A percentile compares a stretch with the other conserved stretches of the same genome.
Conservation (phyloP, 495 filamentous ascomycete species). For the Penicillium lividum region DNA sequence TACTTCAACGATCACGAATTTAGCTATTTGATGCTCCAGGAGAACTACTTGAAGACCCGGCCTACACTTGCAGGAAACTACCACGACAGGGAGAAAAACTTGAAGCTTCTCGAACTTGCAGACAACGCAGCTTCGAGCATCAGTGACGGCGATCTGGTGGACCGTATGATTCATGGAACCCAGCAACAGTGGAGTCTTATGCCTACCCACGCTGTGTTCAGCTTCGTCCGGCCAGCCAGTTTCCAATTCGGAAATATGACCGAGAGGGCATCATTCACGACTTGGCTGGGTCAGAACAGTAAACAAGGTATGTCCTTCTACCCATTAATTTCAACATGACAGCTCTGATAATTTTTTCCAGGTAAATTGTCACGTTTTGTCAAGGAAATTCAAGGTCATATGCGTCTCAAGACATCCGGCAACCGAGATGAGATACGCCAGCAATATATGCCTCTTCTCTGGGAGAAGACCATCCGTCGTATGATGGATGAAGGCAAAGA, state of each 20-base stretch:
- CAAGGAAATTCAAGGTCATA: constrained; percentile 96
- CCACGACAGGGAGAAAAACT: constrained; percentile 62
- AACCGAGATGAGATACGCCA: constrained; percentile 93
- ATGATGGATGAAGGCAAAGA: constrained; percentile 75
- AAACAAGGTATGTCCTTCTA: constrained; percentile 59
- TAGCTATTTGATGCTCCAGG: constrained; percentile 94
- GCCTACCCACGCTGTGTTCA: constrained; percentile 96
- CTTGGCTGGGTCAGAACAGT: constrained; percentile 94
- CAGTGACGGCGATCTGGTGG: constrained; percentile 94
- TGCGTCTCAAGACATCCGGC: constrained; percentile 88
- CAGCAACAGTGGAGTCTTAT: constrained; percentile 99
- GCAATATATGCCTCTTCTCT: constrained; percentile 89
- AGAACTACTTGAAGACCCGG: constrained; percentile 88
- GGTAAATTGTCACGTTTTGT: constrained; percentile 80
- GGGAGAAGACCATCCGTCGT: constrained; percentile 72
- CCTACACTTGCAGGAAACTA: constrained; percentile 63
- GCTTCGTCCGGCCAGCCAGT: constrained; percentile 89
- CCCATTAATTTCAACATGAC: constrained; percentile 4
- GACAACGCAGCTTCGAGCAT: constrained; percentile 92
- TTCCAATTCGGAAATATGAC: constrained; percentile 76
- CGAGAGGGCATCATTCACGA: constrained; percentile 68
- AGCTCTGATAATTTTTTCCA: constrained; percentile 27
- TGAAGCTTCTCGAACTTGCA: constrained; percentile 80
- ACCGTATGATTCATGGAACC: constrained; percentile 95
- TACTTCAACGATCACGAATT: constrained; percentile 99